These are phyloP conservation scores for Septoria petroselini DNA, from an alignment of 2,329 filamentous ascomycete species.

Conservation along the genomic window DNA sequence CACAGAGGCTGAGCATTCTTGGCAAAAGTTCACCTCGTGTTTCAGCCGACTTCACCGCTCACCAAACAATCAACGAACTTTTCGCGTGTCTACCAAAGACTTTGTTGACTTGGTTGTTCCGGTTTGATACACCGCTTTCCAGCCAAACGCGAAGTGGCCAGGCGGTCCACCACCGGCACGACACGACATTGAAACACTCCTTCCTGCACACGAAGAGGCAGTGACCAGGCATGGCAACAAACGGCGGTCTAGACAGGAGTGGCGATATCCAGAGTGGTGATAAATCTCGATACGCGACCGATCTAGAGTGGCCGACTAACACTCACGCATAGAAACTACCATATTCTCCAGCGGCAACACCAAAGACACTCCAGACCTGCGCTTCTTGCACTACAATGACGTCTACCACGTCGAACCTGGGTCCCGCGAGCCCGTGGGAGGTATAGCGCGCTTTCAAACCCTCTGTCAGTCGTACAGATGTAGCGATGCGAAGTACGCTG, in stretches of 20 bases:
- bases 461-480: conserved; percentile 66
- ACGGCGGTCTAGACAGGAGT: neutral
- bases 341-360: conserved; percentile 24
- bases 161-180: no score
- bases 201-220: neutral
- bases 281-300: no score
- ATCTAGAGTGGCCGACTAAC: conserved; percentile 7
- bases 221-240: neutral
- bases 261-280: conserved; percentile 1
- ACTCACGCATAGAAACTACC: conserved; percentile 25
- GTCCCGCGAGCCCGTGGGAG: conserved; percentile 79
- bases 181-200: neutral
- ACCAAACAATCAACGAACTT: no score
- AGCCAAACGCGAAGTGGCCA: no score
- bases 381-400: conserved; percentile 89
- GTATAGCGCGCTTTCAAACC: conserved; percentile 75
- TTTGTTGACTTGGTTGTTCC: no score
- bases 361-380: conserved; percentile 55
- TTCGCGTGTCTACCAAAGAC: no score
- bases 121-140: no score
- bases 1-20: no score
- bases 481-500: conserved; percentile 55
- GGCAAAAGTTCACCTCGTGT: no score
- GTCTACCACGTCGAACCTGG: conserved; percentile 81
- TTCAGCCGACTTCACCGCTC: no score